These are phyloP conservation scores for Spatholobus suberectus DNA, from an alignment of 306 rosid species.

Conservation along the genomic window DNA sequence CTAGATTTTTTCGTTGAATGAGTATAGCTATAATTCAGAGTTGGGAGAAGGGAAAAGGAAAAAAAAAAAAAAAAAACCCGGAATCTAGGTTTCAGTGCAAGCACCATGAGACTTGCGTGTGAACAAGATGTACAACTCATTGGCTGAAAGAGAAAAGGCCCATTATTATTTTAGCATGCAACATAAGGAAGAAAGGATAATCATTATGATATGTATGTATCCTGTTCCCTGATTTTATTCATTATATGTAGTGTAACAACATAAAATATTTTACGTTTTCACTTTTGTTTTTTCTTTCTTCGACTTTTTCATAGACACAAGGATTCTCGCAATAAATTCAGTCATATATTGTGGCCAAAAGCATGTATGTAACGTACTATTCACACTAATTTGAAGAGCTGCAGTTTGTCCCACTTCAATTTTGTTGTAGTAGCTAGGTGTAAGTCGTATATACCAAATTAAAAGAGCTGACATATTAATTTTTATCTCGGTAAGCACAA, in stretches of 20 bases:
- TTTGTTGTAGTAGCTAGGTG: constrained; percentile 1
- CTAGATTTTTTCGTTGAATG: constrained; percentile 35
- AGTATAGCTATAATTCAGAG: constrained; percentile 37
- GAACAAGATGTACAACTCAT: constrained; percentile 50
- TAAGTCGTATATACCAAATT: constrained; percentile 19
- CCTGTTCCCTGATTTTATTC: constrained; percentile 51
- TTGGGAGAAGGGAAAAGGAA: neutral
- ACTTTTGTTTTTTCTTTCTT: neutral
- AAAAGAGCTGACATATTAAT: neutral
- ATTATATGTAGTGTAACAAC: constrained; percentile 38
- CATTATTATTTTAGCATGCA: constrained; percentile 63
- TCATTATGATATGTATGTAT: constrained; percentile 41
- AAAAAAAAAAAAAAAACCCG: neutral
- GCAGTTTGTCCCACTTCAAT: neutral
- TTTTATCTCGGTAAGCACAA: neutral
- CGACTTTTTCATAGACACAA: constrained; percentile 44
- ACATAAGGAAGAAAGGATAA: constrained; percentile 54
- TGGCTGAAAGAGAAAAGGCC: constrained; percentile 52
- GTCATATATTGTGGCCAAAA: constrained; percentile 39
- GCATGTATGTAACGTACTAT: constrained; percentile 33
- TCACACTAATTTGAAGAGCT: constrained; percentile 43
- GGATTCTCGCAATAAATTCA: constrained; percentile 45
- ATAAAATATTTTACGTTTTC: constrained; percentile 38
- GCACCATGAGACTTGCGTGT: constrained; percentile 48
- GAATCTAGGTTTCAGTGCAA: constrained; percentile 55